Conservation (phyloP, 2,329 filamentous ascomycete genomes). For the Penicillium rolfsii region DNA sequence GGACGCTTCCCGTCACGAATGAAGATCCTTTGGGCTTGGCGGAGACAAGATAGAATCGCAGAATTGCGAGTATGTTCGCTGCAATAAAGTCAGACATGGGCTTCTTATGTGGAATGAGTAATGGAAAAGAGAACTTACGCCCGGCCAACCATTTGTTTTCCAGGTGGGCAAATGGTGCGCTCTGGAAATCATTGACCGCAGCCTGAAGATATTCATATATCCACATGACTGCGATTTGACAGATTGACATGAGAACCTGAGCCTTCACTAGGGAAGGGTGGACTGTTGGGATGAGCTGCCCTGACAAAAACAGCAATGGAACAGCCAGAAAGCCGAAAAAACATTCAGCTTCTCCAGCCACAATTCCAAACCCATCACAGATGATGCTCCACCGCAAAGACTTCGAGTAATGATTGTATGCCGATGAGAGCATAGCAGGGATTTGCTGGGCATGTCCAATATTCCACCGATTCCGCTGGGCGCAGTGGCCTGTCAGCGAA, state of each 20-base stretch:
- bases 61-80: constrained; percentile 30
- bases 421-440: constrained; percentile 18
- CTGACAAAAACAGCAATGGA: constrained; percentile 25
- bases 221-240: constrained; percentile 26
- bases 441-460: constrained; percentile 39
- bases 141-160: constrained; percentile 36
- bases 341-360: constrained; percentile 22
- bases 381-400: constrained; percentile 28
- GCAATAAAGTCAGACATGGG: not conserved
- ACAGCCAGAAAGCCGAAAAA: constrained; percentile 25
- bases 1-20: constrained; percentile 36
- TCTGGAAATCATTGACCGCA: constrained; percentile 27
- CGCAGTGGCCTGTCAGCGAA: constrained; percentile 40
- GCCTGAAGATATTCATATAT: constrained; percentile 27
- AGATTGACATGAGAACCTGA: constrained; percentile 22
- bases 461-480: constrained; percentile 44
- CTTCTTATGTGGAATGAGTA: not conserved
- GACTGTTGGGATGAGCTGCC: constrained; percentile 21
- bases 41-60: constrained; percentile 30
- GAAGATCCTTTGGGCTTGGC: constrained; percentile 33
- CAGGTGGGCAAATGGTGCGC: constrained; percentile 30
- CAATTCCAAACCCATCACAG: constrained; percentile 27
- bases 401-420: constrained; percentile 12
- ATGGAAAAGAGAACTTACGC: constrained; percentile 22
- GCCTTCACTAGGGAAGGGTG: constrained; percentile 11